These are phyloP conservation scores for Leccinum truebloodii DNA, from an alignment of 768 basidiomycete genomes.

Conservation along the genomic window DNA sequence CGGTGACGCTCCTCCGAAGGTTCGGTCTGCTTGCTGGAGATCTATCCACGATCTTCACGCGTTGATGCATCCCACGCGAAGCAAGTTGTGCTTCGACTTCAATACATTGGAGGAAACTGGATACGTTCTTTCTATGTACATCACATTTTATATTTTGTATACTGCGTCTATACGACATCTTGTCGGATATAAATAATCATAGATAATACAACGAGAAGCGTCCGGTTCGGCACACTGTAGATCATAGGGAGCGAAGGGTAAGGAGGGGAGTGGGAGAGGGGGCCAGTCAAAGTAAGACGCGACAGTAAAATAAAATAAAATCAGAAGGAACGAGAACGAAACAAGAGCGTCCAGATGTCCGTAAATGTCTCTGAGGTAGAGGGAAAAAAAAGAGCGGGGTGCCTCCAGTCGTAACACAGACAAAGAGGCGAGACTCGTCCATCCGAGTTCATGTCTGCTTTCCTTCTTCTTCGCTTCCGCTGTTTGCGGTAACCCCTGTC, in stretches of 20 bases:
- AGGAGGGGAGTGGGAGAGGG: background rate
- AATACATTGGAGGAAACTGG: background rate
- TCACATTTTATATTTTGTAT: background rate
- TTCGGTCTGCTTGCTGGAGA: background rate
- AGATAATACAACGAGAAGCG: background rate
- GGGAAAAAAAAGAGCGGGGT: background rate
- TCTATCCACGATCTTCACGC: background rate
- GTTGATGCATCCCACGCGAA: background rate
- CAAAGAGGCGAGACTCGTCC: background rate
- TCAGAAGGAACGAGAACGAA: background rate
- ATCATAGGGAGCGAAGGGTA: background rate
- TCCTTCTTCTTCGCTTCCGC: too few species aligned
- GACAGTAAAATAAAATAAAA: background rate
- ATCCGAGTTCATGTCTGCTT: background rate
- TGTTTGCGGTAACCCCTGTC: too few species aligned
- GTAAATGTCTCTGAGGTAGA: background rate
- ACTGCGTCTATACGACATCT: conserved; percentile 4
- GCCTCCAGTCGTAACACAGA: background rate
- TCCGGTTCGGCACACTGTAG: background rate
- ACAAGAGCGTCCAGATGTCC: background rate
- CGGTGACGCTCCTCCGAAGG: background rate
- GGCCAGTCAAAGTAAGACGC: background rate
- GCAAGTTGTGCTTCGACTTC: background rate
- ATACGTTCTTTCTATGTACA: background rate
- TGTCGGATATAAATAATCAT: conserved; percentile 8